Base-by-base conservation (phyloP, 1,284 basidiomycete species). In the Cryptococcus sp. region DNA sequence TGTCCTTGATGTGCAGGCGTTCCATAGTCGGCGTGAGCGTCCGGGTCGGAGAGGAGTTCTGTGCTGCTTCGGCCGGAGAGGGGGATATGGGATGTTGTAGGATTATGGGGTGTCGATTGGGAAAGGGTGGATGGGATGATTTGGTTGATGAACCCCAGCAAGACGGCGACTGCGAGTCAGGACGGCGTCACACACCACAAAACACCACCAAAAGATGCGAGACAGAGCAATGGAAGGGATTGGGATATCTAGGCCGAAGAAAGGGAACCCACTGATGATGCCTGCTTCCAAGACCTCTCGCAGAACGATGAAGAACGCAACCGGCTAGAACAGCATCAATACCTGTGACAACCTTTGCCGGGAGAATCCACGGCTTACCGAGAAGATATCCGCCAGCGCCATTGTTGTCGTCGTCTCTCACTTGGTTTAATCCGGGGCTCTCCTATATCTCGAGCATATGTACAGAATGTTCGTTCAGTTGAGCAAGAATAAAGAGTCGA, bases 281-380 rank as follows among this genome's bases (percentile, higher is more conserved):
- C 82, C 83, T 7, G 87, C 86, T 75, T 94, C 89, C 56, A 94
- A 79, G 2, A 86, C 84, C 78, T 94, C 89, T 56, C 90, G 81
- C 60, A 92, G 87, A 64, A 88, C 81, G 69, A 91, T 88, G 78
- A 92, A 87, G 75, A 87, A 90, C 24, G 66, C 64, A 18, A 65
- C 66, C 11, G 61, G 61, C 66, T 68, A 43, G 25, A 6, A 23
- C 7, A 23, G 12, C 9, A 35, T n/a, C 26, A 10, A n/a, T n/a
- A n/a, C n/a, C n/a, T n/a, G n/a, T n/a, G n/a, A n/a, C 32, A 18
- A 11, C 23, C 16, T 19, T 4, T 5, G n/a, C 16, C 4, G 22
- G 4, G 5, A 21, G 10, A n/a, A 21, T 12, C 4, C 10, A 22
- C 11, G 25, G n/a, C 45, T 22, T 21, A 47, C 46, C 18, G 46